Base-by-base conservation (phyloP, 2,329 filamentous ascomycete genomes). In the Sphaerulina populicola region DNA sequence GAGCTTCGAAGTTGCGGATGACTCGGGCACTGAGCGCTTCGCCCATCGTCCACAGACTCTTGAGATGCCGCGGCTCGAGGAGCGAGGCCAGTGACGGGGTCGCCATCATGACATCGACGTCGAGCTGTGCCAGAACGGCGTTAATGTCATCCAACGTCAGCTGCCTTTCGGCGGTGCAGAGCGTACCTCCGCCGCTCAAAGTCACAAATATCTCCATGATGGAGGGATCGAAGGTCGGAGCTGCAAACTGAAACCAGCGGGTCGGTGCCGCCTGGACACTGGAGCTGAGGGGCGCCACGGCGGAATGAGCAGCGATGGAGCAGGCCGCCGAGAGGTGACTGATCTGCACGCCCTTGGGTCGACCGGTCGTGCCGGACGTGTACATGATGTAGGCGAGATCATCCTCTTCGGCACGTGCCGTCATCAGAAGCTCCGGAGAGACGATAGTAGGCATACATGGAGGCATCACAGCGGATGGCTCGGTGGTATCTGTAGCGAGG, bases 321-420 rank as follows among this genome's bases (percentile, higher is more conserved):
- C 43, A 45, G 7, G 49, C 51, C 6, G 50, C 45, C 10, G 51
- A 45, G 15, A 36, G 45, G 23, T 89, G 83, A 0, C 84, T 86
- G 23, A 94, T 76, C 4, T 85, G 75, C 4, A 93, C 83, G 1
- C 86, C 86, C 62, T 93, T 91, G 0, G 86, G 87, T 1, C 71
- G 73, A 0, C 86, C 87, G 0, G 86, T 91, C 33, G 84, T 90
- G 2, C 88, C 88, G 0, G 43, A 47, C 9, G 49, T 52, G 37
- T 41, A 52, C 37, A 52, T 36, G 11, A 52, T 40, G 31, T 52
- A 52, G 12, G 36, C 49, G 14, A 39, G 37, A 39, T 39, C 37
- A 39, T 39, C 37, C 18, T 39, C 37, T 11, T 4, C 37, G 6
- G 14, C 4, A 14, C 14, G 31, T 11, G 31, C 31, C 10, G 10